Base-by-base conservation (phyloP, 2,329 filamentous ascomycete species). In the Gnomoniopsis smithogilvyi region DNA sequence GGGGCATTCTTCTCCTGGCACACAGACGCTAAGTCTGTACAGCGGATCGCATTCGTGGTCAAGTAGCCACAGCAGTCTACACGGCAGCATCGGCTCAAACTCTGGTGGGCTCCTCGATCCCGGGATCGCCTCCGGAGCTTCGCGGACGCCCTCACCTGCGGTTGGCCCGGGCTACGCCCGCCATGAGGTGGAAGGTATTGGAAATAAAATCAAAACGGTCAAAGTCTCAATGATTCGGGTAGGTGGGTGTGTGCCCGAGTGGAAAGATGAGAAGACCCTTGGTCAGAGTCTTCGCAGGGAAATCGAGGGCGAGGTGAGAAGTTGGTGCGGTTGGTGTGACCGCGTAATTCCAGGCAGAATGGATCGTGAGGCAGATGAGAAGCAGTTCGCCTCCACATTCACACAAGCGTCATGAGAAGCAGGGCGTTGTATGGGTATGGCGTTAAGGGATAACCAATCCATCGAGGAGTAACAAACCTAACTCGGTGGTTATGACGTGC, bases 261-360 rank as follows among this genome's bases (percentile, higher is more conserved):
- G 88, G 76, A 89, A 91, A 64, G 91, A 94, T 68, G 91, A 96
- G 73, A 81, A 83, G 58, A 82, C 82, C 38, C 80, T 81, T 8
- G 85, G 85, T 4, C 80, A 81, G 59, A 88, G 89, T 64, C 76
- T 97, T 26, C 80, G 80, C 17, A 78, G 88, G 24, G 94, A 98
- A 73, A 81, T 87, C 56, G 78, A 78, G 15, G 90, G 91, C 0
- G 73, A 75, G 51, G 79, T 86, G 58, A 82, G 93, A 62, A 92
- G 90, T 69, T 96, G 92, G 91, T 98, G 93, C 72, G 91, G 90
- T 0, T 97, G 94, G 93, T 98, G 94, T 72, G 85, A 81, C 72
- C 80, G 92, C 62, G 87, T 92, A 3, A 84, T 96, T 54, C 87
- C 87, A 0, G 80, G 86, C 2, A 71, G 74, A 45, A 76, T 74